Evolutionary conservation across 768 basidiomycete species (phyloP), one percentile per base, ranked within the genome.

Genomic region (Amanita muscaria): DNA sequence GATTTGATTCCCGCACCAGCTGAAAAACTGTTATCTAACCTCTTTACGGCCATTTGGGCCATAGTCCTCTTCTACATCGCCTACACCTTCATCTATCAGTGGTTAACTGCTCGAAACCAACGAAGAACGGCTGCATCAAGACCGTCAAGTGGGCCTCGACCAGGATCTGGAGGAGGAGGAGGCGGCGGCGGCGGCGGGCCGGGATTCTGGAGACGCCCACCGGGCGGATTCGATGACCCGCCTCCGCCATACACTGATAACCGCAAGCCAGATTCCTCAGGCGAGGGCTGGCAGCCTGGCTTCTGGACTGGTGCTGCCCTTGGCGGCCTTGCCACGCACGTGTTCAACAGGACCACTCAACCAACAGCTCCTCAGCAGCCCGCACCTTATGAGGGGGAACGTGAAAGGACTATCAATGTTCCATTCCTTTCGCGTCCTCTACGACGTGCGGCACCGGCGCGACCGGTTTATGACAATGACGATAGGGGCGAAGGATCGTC

Each of bases 221-320:
- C 38, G 3, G 57, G 70, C 32, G 48, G 63, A 44, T 57, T 55
- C 42, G 61, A 59, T 51, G 59, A 63, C 23, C 59, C 71, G 19
- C 73, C 72, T 19, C 80, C 84, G 16, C 79, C 83, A 0, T 80
- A 84, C 51, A 70, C 73, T 14, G 68, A 75, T 52, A 51, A 65
- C 25, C 59, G 61, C 12, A 48, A 45, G 4, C 57, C 53, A 47
- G 42, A 38, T 4, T 27, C 39, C 21, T 49, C 52, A 19, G 58
- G 56, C 19, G 51, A 50, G 32, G 65, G 66, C 24, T 80, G 78
- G 77, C 60, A 66, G 32, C 82, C 85, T 9, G 89, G 89, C 3
- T 92, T 94, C 59, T 92, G 82, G 85, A 82, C 85, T 1, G 91
- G 91, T 3, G 77, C 86, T 5, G 75, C 77, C 1, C 54, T 84